phyloP scores from a whole-genome alignment of 2,329 filamentous ascomycete species.

The Fusarium nisikadoi region DNA sequence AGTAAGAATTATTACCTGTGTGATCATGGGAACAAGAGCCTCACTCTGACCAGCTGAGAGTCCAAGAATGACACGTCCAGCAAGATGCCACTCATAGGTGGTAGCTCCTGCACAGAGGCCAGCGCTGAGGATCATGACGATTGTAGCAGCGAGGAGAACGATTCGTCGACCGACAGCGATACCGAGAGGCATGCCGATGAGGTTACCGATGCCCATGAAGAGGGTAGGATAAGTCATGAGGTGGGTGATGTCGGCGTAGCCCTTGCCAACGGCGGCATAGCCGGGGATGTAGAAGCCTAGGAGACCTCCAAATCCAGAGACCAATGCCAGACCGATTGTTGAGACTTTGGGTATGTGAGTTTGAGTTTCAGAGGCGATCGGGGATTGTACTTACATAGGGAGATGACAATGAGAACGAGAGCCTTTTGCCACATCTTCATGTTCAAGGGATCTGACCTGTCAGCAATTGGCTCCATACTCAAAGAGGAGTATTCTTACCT shows the following conservation, averaged over 20 bases:
- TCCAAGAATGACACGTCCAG: constrained; percentile 25
- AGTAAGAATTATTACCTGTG: background rate
- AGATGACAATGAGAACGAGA: constrained; percentile 32
- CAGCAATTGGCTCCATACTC: background rate
- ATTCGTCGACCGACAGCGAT: constrained; percentile 37
- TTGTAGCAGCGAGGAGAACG: constrained; percentile 34
- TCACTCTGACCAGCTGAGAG: constrained; percentile 37
- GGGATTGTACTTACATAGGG: constrained; percentile 17
- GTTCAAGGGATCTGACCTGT: constrained; percentile 34
- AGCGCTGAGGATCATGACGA: constrained; percentile 35
- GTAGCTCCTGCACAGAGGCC: constrained; percentile 29
- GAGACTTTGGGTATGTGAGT: constrained; percentile 7
- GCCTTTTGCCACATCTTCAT: constrained; percentile 41
- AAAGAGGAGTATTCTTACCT: background rate
- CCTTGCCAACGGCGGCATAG: constrained; percentile 10
- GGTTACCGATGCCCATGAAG: constrained; percentile 37
- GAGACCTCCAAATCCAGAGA: constrained; percentile 18
- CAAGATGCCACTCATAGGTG: constrained; percentile 40
- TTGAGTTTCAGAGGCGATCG: accelerated
- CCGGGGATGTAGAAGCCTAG: constrained; percentile 16
- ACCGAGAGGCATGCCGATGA: constrained; percentile 38
- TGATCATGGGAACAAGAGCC: constrained; percentile 23
- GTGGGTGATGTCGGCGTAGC: constrained; percentile 18
- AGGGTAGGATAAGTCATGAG: constrained; percentile 21
- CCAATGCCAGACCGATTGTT: constrained; percentile 12